Conservation (phyloP, 2,329 filamentous ascomycete species). For the Helicocarpus griseus region DNA sequence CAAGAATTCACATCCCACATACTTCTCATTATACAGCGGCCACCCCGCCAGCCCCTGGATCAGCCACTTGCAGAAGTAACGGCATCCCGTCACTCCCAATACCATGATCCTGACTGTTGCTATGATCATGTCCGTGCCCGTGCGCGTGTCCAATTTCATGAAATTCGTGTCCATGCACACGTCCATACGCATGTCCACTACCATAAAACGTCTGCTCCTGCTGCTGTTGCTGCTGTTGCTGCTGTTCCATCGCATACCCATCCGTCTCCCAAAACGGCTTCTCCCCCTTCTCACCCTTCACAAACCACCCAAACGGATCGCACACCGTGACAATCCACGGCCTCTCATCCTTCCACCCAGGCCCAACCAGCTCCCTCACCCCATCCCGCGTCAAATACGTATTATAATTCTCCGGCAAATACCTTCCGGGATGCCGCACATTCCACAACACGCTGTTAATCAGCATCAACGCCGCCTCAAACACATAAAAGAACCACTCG, state of each 20-base stretch:
- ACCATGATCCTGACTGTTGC: too few relatives aligned
- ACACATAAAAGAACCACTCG: constrained; percentile 15
- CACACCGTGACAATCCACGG: background rate
- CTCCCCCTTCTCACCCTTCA: background rate
- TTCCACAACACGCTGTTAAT: constrained; percentile 9
- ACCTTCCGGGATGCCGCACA: constrained; percentile 19
- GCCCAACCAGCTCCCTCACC: constrained; percentile 1
- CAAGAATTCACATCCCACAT: too few relatives aligned
- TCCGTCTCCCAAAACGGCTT: constrained; percentile 5
- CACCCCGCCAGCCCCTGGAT: too few relatives aligned
- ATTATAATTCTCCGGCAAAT: constrained; percentile 39
- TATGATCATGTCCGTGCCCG: too few relatives aligned
- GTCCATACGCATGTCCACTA: too few relatives aligned
- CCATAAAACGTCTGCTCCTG: too few relatives aligned
- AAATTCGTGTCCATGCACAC: too few relatives aligned
- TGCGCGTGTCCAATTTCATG: too few relatives aligned
- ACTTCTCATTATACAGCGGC: too few relatives aligned
- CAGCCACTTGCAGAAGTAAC: too few relatives aligned
- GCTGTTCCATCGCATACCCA: background rate
- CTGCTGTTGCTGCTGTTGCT: too few relatives aligned
- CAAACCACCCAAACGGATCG: constrained; percentile 4
- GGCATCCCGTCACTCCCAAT: too few relatives aligned
- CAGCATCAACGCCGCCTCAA: constrained; percentile 15
- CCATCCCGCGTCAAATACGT: constrained; percentile 42
- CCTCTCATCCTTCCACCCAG: constrained; percentile 4